Evolutionary conservation across 371 early-diverging fungal species (phyloP).

Genomic region (Mortierella sp.): DNA sequence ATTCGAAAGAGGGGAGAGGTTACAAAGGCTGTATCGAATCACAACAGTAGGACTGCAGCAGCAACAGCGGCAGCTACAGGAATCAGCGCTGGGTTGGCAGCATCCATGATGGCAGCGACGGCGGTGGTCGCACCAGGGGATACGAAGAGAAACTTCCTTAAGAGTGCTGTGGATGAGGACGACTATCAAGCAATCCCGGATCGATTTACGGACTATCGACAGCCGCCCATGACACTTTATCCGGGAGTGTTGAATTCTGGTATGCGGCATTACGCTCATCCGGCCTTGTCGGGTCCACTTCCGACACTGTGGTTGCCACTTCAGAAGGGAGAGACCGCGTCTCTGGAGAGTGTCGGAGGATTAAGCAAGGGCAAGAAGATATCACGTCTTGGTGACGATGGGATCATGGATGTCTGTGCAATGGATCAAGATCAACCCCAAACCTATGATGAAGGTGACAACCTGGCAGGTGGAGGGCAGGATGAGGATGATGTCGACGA

Average conservation of each 20-base stretch:
- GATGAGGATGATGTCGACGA: conserved; percentile 25
- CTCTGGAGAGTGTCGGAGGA: not conserved
- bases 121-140: conserved; percentile 21
- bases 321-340: conserved; percentile 4
- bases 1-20: not conserved
- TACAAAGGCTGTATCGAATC: not conserved
- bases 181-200: conserved; percentile 70
- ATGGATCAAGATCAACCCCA: conserved; percentile 10
- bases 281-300: conserved; percentile 75
- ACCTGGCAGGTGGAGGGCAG: conserved; percentile 48
- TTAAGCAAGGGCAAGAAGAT: not conserved
- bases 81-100: no score
- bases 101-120: no score
- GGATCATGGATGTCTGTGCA: not conserved
- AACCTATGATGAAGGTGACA: conserved; percentile 46
- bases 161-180: conserved; percentile 68
- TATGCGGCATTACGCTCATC: conserved; percentile 79
- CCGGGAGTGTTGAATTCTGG: conserved; percentile 82
- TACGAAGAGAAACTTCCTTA: conserved; percentile 14
- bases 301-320: conserved; percentile 84
- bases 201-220: conserved; percentile 44
- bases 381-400: not conserved
- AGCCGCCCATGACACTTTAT: conserved; percentile 72
- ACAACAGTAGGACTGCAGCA: no score
- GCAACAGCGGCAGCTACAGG: not conserved